Evolutionary conservation across 305 asterid genomes (phyloP).

Genomic region (Solanum aculeatissimum): DNA sequence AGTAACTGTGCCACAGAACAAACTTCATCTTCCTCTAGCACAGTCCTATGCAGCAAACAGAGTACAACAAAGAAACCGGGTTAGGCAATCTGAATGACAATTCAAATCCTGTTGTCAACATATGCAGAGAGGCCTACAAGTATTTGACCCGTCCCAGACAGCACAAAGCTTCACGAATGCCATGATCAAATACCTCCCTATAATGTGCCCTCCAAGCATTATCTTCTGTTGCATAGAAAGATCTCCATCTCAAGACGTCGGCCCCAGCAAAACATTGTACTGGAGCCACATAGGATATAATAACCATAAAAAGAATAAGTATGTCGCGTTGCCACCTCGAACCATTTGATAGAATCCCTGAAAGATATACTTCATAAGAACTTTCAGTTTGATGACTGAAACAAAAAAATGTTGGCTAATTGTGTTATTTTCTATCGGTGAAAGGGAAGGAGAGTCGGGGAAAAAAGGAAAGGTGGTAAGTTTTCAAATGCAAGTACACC

Average conservation of each 20-base stretch:
- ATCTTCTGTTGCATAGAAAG: conserved; percentile 18
- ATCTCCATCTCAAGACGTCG: conserved; percentile 20
- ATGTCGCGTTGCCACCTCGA: not conserved
- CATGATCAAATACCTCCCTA: conserved; percentile 21
- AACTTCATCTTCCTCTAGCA: conserved; percentile 16
- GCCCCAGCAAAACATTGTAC: conserved; percentile 16
- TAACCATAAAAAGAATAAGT: conserved; percentile 8
- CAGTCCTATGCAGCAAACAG: conserved; percentile 3
- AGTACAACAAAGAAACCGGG: not conserved
- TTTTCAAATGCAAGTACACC: not conserved
- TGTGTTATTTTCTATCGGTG: not conserved
- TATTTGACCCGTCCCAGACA: conserved; percentile 24
- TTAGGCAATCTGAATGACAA: not conserved
- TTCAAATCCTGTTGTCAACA: not conserved
- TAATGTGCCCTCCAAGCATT: conserved; percentile 24
- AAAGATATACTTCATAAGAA: not conserved
- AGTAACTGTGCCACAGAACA: conserved; percentile 18
- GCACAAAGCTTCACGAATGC: conserved; percentile 23
- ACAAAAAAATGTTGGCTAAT: not conserved
- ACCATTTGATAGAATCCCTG: conserved; percentile 9
- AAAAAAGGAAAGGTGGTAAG: not conserved
- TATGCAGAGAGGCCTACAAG: conserved; percentile 11
- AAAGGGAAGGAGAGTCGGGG: not conserved
- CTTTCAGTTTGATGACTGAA: not conserved
- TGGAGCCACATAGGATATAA: conserved; percentile 1